These are phyloP conservation scores for Brassica rapa DNA, from an alignment of 345 rosid genomes.

Conservation along the genomic window DNA sequence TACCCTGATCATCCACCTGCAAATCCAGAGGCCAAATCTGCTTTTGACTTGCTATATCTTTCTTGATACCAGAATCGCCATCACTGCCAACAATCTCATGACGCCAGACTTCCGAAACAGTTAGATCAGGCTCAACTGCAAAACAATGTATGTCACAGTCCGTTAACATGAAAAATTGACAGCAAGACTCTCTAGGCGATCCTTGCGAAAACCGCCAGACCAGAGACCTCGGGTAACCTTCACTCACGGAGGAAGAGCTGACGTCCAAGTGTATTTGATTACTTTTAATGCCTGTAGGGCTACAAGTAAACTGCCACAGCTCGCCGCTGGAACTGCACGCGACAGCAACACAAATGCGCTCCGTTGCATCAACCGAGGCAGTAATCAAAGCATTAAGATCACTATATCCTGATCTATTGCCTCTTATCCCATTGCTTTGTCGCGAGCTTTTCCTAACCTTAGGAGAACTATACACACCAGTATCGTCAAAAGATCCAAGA, in stretches of 20 bases:
- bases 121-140: conserved; percentile 45
- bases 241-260: conserved; percentile 46
- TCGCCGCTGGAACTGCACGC: conserved; percentile 72
- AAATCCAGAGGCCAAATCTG: conserved; percentile 89
- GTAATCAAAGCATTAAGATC: conserved; percentile 72
- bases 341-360: conserved; percentile 61
- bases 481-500: conserved; percentile 49
- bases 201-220: conserved; percentile 54
- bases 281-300: conserved; percentile 47
- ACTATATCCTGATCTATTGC: conserved; percentile 40
- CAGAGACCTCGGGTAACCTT: conserved; percentile 82
- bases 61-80: conserved; percentile 79
- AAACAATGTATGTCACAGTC: conserved; percentile 79
- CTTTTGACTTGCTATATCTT: conserved; percentile 92
- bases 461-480: conserved; percentile 48
- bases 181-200: conserved; percentile 44
- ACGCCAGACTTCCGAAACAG: conserved; percentile 67
- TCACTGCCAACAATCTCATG: conserved; percentile 79
- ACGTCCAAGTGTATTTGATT: conserved; percentile 45
- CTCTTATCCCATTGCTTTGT: conserved; percentile 41
- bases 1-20: conserved; percentile 76
- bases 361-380: conserved; percentile 43
- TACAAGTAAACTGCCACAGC: conserved; percentile 75
- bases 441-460: conserved; percentile 39
- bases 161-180: conserved; percentile 69